Evolutionary conservation across 441 rosid species (phyloP), one percentile per base, ranked within the genome.

Genomic region (Adansonia madagascariensis): DNA sequence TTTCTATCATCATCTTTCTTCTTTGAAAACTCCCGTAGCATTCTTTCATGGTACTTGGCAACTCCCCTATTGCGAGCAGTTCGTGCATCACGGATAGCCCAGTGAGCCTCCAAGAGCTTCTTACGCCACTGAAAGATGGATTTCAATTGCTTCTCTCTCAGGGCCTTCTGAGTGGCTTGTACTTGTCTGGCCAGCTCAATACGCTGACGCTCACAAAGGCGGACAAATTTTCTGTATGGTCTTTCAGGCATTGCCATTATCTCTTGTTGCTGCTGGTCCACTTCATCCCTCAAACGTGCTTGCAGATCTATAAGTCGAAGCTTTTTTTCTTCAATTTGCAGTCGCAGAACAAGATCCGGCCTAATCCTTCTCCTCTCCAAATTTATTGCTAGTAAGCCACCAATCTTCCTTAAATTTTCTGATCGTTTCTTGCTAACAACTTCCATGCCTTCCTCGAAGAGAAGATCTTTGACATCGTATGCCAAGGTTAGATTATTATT

Each of bases 161-260:
- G 79, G 68, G 98, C 97, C 80, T 90, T 95, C 79, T 90, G 98
- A 80, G 91, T 89, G 52, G 91, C 91, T 77, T 91, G 94, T 74
- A 97, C 93, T 82, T 97, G 99, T 78, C 99, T 90, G 56, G 91
- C 83, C 88, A 93, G 86, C 84, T 97, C 99, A 80, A 91, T 86
- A 41, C 99, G 91, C 76, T 97, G 99, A 55, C 99, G 95, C 84
- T 95, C 99, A 77, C 99, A 97, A 70, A 97, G 79, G 77, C 98
- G 90, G 78, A 97, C 98, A 92, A 97, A 97, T 84, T 97, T 97
- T 64, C 99, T 87, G 84, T 97, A 97, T 27, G 96, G 99, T 81
- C 99, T 90, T 80, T 97, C 99, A 71, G 99, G 98, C 99, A 97
- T 97, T 80, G 92, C 90, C 99, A 95, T 97, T 80, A 97, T 97